Base-by-base conservation (phyloP, 352 stramenopile species). In the Pythium rhizo-oryzae region DNA sequence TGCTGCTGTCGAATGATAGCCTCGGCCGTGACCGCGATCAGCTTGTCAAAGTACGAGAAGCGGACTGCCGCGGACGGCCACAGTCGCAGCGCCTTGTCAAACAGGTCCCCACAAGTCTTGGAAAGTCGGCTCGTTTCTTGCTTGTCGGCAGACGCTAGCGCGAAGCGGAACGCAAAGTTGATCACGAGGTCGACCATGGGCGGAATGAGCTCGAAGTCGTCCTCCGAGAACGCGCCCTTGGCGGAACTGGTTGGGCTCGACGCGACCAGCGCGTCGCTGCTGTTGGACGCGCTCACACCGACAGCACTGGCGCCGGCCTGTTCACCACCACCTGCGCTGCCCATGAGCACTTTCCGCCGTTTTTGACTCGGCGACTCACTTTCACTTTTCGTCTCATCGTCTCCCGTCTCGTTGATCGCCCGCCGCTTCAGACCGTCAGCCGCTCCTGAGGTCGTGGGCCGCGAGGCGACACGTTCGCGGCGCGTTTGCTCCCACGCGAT, bases 401-500 rank as follows among this genome's bases (percentile, higher is more conserved):
- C 56, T 18, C 21, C 39, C 18, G 43, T n/a, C 13, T 53, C 56
- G 8, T 30, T 28, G 7, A 43, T 19, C 1, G 33, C 59, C 30
- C 59, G 57, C 15, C 64, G 41, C 53, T 75, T 71, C 28, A 39
- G 13, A 8, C 30, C 43, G 4, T 57, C 62, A 21, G 30, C 24
- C 8, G 35, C 28, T 21, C 28, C 46, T 30, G 54, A 33, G 8
- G 49, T 63, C 11, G 33, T 24, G 21, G 55, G 47, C 39, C 70
- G 66, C 12, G 70, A 63, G 9, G 70, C 58, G 12, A 96, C 52
- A 18, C 89, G 81, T 50, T 93, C 83, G 67, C 91, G 85, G 13
- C 90, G 81, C 28, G 89, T 94, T 60, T 93, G 81, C 63, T 99
- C 88, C 98, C 98, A 99, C 24, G 90, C 84, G 62, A 99, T 90